phyloP scores from a whole-genome alignment of 441 rosid genomes.

The Erysimum cheiri region DNA sequence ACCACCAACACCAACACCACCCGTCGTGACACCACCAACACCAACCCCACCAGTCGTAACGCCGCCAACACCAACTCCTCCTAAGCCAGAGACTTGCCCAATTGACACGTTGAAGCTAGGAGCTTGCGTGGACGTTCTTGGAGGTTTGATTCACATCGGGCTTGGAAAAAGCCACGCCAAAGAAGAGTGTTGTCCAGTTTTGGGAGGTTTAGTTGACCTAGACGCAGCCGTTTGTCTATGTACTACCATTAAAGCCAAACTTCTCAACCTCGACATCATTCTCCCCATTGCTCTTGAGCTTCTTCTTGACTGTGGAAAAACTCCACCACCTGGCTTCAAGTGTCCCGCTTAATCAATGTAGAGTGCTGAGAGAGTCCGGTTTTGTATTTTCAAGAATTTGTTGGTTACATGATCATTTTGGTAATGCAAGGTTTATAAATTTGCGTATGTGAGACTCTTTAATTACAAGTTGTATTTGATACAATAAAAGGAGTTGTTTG shows the following conservation, averaged over 20 bases:
- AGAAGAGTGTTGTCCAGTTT: slow-evolving; percentile 73
- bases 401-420: slow-evolving; percentile 25
- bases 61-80: slow-evolving; percentile 46
- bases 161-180: slow-evolving; percentile 59
- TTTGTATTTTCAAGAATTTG: slow-evolving; percentile 21
- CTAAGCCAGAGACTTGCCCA: slow-evolving; percentile 65
- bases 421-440: slow-evolving; percentile 9
- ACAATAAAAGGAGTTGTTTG: slow-evolving; percentile 37
- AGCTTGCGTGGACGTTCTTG: slow-evolving; percentile 75
- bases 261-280: slow-evolving; percentile 60
- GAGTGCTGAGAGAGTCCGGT: background rate
- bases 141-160: slow-evolving; percentile 76
- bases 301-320: slow-evolving; percentile 76
- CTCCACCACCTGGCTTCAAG: slow-evolving; percentile 68
- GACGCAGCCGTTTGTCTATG: slow-evolving; percentile 88
- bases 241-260: slow-evolving; percentile 75
- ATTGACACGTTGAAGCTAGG: slow-evolving; percentile 71
- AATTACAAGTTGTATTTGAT: slow-evolving; percentile 19
- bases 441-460: slow-evolving; percentile 26
- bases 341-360: slow-evolving; percentile 54
- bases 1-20: slow-evolving; percentile 39
- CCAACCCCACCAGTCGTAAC: slow-evolving; percentile 12
- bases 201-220: slow-evolving; percentile 68
- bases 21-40: background rate
- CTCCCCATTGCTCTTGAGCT: slow-evolving; percentile 84